A percentile compares a stretch with the other conserved stretches of the same genome.
Evolutionary conservation across 192 early-diverging fungal genomes (phyloP).

Genomic region (Piromyces finnis): DNA sequence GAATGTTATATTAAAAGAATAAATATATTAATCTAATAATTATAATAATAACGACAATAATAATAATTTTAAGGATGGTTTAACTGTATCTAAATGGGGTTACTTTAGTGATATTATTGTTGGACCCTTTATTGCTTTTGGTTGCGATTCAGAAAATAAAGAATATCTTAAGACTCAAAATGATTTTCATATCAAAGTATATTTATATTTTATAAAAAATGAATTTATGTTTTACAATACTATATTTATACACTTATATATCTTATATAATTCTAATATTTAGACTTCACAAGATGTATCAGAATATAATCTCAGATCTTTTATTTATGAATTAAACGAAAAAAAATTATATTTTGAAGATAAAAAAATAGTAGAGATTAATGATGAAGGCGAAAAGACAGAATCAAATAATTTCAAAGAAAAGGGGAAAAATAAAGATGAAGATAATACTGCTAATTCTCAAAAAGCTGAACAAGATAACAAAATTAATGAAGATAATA

Average conservation of each 20-base stretch:
- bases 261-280: no score
- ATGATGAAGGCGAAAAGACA: not conserved
- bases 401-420: not conserved
- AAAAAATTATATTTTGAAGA: not conserved
- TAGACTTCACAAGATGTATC: not conserved
- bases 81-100: conserved; percentile 26
- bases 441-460: no score
- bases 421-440: no score
- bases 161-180: conserved; percentile 20
- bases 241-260: no score
- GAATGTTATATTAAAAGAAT: no score
- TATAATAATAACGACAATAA: no score
- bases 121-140: conserved; percentile 32
- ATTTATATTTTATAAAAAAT: no score
- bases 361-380: no score
- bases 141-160: conserved; percentile 21
- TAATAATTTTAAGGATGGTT: conserved; percentile 4
- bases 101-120: conserved; percentile 28
- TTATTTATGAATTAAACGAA: not conserved
- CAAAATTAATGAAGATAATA: not conserved
- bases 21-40: conserved; percentile 4
- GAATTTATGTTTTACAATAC: no score
- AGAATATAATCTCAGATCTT: not conserved
- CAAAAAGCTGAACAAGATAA: not conserved
- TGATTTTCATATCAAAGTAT: conserved; percentile 6